Base-by-base conservation (phyloP, 2,329 filamentous ascomycete species). In the Parasarocladium wereldwijsianum region DNA sequence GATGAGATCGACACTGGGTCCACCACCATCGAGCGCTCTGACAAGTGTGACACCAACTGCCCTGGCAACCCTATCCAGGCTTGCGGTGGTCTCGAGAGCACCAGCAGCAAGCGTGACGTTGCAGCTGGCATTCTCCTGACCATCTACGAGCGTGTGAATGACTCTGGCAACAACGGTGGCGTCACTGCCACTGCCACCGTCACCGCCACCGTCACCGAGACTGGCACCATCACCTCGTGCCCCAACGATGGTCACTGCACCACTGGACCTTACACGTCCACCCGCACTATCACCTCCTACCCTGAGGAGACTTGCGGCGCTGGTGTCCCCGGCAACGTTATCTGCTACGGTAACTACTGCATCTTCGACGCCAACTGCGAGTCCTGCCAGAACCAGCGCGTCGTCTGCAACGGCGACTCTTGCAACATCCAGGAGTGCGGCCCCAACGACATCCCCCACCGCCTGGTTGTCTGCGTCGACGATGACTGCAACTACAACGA, bases 311-410 rank as follows among this genome's bases (percentile, higher is more conserved):
- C 38, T 12, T 35, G 35, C 20, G 17, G 39, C 22, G 24, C 30
- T n/a, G 19, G 20, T 4, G 10, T 24, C 25, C 39, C 42, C 38
- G 47, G 50, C 41, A 47, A 45, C 39, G 41, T 55, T 12, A 43
- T 51, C 43, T 53, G 51, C 42, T 45, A 44, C 34, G 51, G 51
- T 16, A 47, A 45, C 14, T 27, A 40, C 39, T 57, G 53, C 41
- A 32, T 36, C 19, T 43, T 38, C 18, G 46, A 47, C 34, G 36
- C 40, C 37, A 41, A 44, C 26, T 45, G 39, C 44, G 11, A 36
- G 27, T 40, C 45, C 18, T 33, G 46, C 17, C 43, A 41, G 40
- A 36, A 45, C 34, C 35, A 48, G 29, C 48, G 50, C 9, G 43
- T 52, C 34, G 40, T 50, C 40, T 55, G 52, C 49, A 3, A 40